These are phyloP conservation scores for Periconia macrospinosa DNA, from an alignment of 2,329 filamentous ascomycete genomes.

Conservation along the genomic window DNA sequence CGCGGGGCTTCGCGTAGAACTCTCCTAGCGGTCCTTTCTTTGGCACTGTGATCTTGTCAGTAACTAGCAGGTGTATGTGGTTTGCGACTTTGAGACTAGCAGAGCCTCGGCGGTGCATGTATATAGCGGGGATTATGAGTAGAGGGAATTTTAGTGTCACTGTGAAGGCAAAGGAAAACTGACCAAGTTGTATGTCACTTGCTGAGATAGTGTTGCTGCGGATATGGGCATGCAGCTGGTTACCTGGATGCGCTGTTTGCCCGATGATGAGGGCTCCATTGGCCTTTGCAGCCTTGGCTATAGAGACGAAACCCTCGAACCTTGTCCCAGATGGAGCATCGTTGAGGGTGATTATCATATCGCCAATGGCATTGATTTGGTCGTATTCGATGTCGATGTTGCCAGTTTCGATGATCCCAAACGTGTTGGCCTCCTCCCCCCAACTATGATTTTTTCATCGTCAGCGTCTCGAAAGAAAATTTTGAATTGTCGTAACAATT, in stretches of 20 bases:
- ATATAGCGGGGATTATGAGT: too few species aligned
- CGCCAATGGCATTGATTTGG: constrained; percentile 57
- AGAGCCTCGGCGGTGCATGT: neutral
- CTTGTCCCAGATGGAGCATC: constrained; percentile 55
- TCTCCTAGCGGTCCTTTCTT: neutral
- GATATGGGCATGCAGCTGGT: constrained; percentile 49
- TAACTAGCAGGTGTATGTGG: constrained; percentile 5
- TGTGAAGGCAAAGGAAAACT: constrained; percentile 1
- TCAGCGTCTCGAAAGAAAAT: neutral
- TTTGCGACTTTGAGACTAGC: constrained; percentile 15
- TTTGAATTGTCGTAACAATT: constrained; percentile 5
- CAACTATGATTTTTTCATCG: constrained; percentile 42
- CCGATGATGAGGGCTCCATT: constrained; percentile 59
- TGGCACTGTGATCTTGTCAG: neutral
- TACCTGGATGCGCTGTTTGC: constrained; percentile 63
- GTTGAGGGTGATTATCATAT: constrained; percentile 58
- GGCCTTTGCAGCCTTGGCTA: constrained; percentile 57
- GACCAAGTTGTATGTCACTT: constrained; percentile 33
- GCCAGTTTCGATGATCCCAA: constrained; percentile 57
- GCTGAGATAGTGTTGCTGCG: constrained; percentile 52
- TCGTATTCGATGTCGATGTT: constrained; percentile 64
- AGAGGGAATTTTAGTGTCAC: neutral
- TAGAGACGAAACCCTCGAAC: constrained; percentile 58
- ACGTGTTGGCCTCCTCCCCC: constrained; percentile 42
- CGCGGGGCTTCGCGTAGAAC: constrained; percentile 49